A percentile compares a stretch with the other conserved stretches of the same genome.
Conservation (phyloP, 345 rosid genomes). For the Rhizophora mangle region DNA sequence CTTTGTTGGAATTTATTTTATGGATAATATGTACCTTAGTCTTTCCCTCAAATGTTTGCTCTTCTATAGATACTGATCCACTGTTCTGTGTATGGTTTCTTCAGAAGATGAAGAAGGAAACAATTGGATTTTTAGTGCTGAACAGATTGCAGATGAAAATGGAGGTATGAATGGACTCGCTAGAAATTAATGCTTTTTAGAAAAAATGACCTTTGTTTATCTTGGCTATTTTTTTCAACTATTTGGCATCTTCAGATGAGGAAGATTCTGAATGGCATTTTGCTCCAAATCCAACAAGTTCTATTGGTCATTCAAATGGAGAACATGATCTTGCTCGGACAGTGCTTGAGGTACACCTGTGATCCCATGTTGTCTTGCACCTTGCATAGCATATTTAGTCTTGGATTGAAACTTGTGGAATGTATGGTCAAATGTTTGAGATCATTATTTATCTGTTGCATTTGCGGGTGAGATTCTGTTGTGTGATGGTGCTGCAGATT, state of each 20-base stretch:
- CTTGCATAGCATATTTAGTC: background rate
- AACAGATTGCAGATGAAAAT: constrained; percentile 51
- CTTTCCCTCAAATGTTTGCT: background rate
- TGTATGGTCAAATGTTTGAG: background rate
- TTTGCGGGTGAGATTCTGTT: background rate
- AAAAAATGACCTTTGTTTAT: background rate
- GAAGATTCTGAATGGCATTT: constrained; percentile 55
- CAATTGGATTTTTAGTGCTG: constrained; percentile 85
- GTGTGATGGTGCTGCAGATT: too few relatives aligned
- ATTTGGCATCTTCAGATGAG: constrained; percentile 28
- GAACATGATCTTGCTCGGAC: constrained; percentile 57
- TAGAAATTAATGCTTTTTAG: background rate
- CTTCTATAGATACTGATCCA: background rate
- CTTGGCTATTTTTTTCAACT: constrained; percentile 2
- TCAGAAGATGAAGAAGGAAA: constrained; percentile 49
- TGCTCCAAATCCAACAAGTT: constrained; percentile 45
- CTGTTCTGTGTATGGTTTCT: constrained; percentile 3
- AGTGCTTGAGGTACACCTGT: constrained; percentile 61
- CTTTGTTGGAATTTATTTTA: background rate
- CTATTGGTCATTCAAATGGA: constrained; percentile 86
- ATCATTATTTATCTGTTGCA: background rate
- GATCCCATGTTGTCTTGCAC: background rate
- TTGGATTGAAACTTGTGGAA: background rate
- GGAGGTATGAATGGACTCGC: constrained; percentile 36
- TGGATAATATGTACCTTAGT: background rate